Base-by-base conservation (phyloP, 352 stramenopile genomes). In the Saprolegnia parasitica region DNA sequence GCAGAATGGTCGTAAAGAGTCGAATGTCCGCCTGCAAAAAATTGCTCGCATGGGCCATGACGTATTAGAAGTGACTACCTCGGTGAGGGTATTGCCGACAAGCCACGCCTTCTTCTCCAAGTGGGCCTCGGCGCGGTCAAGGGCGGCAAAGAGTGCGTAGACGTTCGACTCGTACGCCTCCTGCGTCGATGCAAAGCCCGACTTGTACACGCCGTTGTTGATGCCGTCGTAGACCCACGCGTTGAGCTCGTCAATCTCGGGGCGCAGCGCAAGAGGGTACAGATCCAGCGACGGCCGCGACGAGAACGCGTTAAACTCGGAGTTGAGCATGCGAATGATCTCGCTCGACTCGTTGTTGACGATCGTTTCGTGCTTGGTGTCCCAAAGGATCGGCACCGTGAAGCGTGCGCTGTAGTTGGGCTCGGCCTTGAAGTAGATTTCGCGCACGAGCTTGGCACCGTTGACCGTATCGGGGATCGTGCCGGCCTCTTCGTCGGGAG, bases 281-380 rank as follows among this genome's bases (percentile, higher is more conserved):
- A 98, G 75, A 72, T 98, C 88, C 15, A 98, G 50, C 39, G 81
- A 79, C 24, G 84, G 78, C 35, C 86, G 80, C 39, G 78, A 74
- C 11, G 87, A 78, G 61, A 97, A 83, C 5, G 82, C 75, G 57
- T 97, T 86, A 63, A 98, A 98, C 37, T 81, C 84, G 21, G 77
- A 86, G 78, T 98, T 98, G 42, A 99, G 80, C 85, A 98, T 98
- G 71, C 91, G 81, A 15, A 98, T 89, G 77, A 99, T 98, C 66
- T 98, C 95, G 26, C 86, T 85, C 0, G 87, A 98, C 78, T 99
- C 95, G 72, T 98, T 98, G 76, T 91, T 98, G 15, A 99, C 96
- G 73, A 98, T 98, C 8, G 85, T 97, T 26, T 94, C 76, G 0
- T 77, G 73, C 73, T 98, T 96, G 71, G 94, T 97, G 80, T 99